These are phyloP conservation scores for Maudiozyma humilis DNA, from an alignment of 1,139 yeast genomes.

Conservation along the genomic window DNA sequence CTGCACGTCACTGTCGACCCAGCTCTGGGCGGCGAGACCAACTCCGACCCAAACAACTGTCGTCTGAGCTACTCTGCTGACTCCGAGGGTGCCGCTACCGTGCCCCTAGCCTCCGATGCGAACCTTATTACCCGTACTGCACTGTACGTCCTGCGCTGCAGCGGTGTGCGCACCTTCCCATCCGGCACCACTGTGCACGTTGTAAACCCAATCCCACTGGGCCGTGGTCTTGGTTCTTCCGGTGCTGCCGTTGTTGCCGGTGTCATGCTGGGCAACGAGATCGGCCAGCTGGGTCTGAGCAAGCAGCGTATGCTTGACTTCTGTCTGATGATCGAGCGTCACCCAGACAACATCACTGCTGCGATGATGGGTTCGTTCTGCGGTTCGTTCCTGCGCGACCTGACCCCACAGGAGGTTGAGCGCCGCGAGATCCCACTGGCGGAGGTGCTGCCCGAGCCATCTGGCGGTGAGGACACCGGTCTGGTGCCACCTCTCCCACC, in stretches of 20 bases:
- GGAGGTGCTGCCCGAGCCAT: constrained; percentile 73
- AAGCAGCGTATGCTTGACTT: constrained; percentile 85
- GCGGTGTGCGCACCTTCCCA: constrained; percentile 68
- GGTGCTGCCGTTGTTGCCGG: constrained; percentile 99
- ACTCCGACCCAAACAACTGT: constrained; percentile 61
- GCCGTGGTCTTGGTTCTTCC: constrained; percentile 95
- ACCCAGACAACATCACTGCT: constrained; percentile 96
- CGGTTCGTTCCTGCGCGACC: constrained; percentile 83
- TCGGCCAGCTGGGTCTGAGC: constrained; percentile 63
- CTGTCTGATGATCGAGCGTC: constrained; percentile 94
- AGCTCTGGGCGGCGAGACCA: constrained; percentile 37
- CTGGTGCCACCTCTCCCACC: constrained; percentile 77
- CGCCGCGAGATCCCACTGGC: constrained; percentile 77
- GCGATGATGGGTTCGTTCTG: constrained; percentile 99
- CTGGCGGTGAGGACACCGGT: constrained; percentile 59
- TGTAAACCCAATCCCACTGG: constrained; percentile 85
- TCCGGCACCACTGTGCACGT: constrained; percentile 76
- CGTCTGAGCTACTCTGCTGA: constrained; percentile 60
- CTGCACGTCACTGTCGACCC: constrained; percentile 60
- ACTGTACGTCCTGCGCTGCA: constrained; percentile 77
- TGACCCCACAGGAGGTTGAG: constrained; percentile 59
- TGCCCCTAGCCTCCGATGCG: constrained; percentile 66
- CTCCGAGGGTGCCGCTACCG: constrained; percentile 64
- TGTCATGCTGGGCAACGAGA: constrained; percentile 79
- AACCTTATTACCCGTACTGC: constrained; percentile 91